These are phyloP conservation scores for Chloris gayana DNA, from an alignment of 176 grass and related monocot species.

Conservation along the genomic window DNA sequence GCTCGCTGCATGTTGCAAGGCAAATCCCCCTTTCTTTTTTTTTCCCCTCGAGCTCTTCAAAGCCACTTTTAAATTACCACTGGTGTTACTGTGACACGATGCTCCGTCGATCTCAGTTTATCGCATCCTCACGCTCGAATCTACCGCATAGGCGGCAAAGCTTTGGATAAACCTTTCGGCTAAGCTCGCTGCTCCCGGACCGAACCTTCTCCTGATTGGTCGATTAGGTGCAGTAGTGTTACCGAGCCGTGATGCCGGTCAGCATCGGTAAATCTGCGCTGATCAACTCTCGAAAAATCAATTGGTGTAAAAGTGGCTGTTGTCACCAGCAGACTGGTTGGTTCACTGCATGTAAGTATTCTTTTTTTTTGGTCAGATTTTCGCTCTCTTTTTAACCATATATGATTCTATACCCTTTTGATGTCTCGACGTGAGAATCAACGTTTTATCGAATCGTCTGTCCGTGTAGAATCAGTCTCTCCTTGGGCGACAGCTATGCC, in stretches of 20 bases:
- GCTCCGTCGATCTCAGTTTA: background rate
- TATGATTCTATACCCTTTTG: background rate
- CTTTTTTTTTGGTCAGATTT: background rate
- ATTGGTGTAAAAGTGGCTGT: no score
- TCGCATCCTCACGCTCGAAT: background rate
- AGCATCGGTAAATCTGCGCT: background rate
- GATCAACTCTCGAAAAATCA: background rate
- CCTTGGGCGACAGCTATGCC: background rate
- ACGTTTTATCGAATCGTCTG: background rate
- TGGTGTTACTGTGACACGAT: background rate
- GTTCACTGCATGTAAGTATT: background rate
- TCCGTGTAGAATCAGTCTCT: slow-evolving; percentile 9
- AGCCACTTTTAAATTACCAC: background rate
- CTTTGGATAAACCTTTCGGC: background rate
- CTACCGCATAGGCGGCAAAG: background rate
- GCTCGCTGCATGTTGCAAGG: background rate
- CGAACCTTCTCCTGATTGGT: background rate
- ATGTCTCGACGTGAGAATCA: background rate
- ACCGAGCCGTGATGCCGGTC: background rate
- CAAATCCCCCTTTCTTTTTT: background rate
- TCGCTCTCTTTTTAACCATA: background rate
- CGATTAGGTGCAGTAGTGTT: background rate
- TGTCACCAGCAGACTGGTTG: background rate
- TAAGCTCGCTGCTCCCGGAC: background rate
- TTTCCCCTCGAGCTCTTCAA: background rate